Base-by-base conservation (phyloP, 2,329 filamentous ascomycete genomes). In the Mycosphaerella sp. region DNA sequence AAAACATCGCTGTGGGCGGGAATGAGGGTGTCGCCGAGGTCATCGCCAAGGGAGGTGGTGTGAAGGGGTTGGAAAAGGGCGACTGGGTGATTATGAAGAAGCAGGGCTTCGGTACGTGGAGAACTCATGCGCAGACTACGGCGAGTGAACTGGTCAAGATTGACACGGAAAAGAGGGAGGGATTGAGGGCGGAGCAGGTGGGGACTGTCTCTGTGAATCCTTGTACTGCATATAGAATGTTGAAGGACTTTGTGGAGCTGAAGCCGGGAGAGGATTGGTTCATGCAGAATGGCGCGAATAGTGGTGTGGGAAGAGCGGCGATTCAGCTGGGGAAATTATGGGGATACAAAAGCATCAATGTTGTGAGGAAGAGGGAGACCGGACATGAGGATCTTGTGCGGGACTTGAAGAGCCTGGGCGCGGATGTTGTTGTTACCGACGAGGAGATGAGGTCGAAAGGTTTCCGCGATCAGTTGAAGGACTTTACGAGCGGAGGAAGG, bases 1-100 rank as follows among this genome's bases (percentile, higher is more conserved):
- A 82, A 18, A 89, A 90, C 2, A 81, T 86, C 6, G 87, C 88
- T 1, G 80, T 93, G 1, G 86, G 82, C 1, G 89, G 89, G 21
- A 97, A 96, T 67, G 94, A 98, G 70, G 94, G 87, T 41, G 88
- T 91, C 36, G 95, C 95, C 60, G 89, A 97, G 70, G 85, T 97
- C n/a, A 72, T 89, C 17, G 77, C 84, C 1, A 74, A 81, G 1
- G 86, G 89, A 1, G 76, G 80, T 0, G 72, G 73, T 28, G 79
- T 79, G 17, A 80, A 79, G 59, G 78, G 76, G 9, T 72, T 95
- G 18, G 66, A 75, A 17, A 84, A 80, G 60, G 93, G 91, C 52
- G 91, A 98, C 68, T 97, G 93, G 90, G 91, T 95, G 7, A 87
- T 97, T 56, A 91, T 94, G 70, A 85, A 86, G 50, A 74, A 75